Percentiles rank a stretch among this genome's conserved stretches.
phyloP scores from a whole-genome alignment of 2,329 filamentous ascomycete species.

The Diaporthe capsici region DNA sequence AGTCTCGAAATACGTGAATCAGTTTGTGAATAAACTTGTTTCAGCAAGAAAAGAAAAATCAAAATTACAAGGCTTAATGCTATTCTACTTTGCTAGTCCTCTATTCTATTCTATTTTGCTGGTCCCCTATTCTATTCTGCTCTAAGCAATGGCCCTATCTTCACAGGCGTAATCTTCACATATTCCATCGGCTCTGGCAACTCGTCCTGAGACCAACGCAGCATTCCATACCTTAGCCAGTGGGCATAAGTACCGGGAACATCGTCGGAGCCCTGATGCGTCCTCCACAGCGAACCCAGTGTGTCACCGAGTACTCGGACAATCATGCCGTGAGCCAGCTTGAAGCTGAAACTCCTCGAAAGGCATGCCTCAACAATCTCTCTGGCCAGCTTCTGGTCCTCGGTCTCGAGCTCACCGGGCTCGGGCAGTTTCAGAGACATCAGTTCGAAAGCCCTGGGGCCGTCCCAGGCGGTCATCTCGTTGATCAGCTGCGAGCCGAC shows the following conservation, averaged over 20 bases:
- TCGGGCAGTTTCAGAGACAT: conserved; percentile 60
- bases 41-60: background rate
- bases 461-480: conserved; percentile 65
- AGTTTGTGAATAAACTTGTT: background rate
- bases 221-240: conserved; percentile 66
- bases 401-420: conserved; percentile 55
- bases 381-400: conserved; percentile 62
- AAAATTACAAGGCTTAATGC: background rate
- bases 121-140: background rate
- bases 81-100: background rate
- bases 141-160: conserved; percentile 49
- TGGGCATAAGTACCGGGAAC: conserved; percentile 66
- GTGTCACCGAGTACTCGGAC: conserved; percentile 63
- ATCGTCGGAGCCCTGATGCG: conserved; percentile 62
- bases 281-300: conserved; percentile 67
- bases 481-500: conserved; percentile 67
- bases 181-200: conserved; percentile 55
- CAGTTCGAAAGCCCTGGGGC: conserved; percentile 62
- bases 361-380: conserved; percentile 66
- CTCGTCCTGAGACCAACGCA: conserved; percentile 60
- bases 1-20: too few relatives aligned
- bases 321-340: conserved; percentile 69
- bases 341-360: conserved; percentile 66
- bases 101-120: background rate
- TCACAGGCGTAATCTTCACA: conserved; percentile 53